A percentile compares a stretch with the other conserved stretches of the same genome.
Evolutionary conservation across 1,139 yeast genomes (phyloP).

Genomic region (Williopsis jadinii): DNA sequence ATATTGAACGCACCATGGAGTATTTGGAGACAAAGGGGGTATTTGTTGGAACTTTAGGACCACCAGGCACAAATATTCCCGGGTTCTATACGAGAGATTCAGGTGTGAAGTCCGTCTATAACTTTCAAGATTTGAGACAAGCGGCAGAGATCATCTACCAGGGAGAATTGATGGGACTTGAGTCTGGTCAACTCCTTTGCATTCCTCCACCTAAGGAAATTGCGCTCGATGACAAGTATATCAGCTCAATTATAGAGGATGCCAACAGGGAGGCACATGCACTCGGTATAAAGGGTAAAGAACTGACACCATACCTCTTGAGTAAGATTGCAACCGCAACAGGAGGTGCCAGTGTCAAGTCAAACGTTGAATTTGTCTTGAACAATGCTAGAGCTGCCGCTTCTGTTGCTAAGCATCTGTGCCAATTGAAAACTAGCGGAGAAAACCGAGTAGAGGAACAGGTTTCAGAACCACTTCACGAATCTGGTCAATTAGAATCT

Average conservation of each 20-base stretch:
- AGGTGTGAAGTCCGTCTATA: conserved; percentile 64
- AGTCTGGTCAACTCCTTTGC: conserved; percentile 72
- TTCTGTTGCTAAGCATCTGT: conserved; percentile 48
- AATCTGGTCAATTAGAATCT: neutral
- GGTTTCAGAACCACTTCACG: neutral
- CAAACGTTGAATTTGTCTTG: conserved; percentile 70
- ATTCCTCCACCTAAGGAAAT: conserved; percentile 69
- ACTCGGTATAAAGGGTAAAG: conserved; percentile 58
- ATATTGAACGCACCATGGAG: conserved; percentile 76
- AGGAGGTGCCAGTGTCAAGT: conserved; percentile 59
- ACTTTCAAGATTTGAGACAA: conserved; percentile 41
- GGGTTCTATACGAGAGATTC: conserved; percentile 80
- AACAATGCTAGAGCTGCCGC: conserved; percentile 71
- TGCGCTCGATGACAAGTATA: conserved; percentile 50
- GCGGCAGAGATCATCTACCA: conserved; percentile 59
- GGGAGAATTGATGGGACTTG: conserved; percentile 44
- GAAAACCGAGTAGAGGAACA: neutral
- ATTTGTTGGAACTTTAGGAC: conserved; percentile 41
- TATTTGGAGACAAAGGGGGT: conserved; percentile 84
- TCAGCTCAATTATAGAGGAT: conserved; percentile 46
- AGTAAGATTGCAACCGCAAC: conserved; percentile 59
- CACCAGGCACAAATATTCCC: conserved; percentile 54
- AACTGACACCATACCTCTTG: conserved; percentile 72
- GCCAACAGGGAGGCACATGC: conserved; percentile 55
- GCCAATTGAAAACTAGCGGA: neutral